These are phyloP conservation scores for Alnus rubra DNA, from an alignment of 306 rosid genomes.

Conservation along the genomic window DNA sequence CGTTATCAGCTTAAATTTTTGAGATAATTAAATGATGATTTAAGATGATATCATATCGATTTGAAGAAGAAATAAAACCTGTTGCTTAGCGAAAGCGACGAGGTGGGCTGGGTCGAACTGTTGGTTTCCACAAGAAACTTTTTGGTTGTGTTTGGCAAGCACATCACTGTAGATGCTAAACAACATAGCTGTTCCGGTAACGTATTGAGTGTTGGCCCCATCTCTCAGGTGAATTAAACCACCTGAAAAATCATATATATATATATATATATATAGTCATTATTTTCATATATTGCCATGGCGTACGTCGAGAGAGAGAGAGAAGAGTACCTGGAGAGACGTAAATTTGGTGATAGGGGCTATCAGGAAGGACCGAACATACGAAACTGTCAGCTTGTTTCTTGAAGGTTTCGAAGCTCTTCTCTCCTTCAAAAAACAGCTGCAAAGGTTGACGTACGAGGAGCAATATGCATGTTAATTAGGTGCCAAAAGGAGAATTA, in stretches of 20 bases:
- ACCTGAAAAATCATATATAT: slow-evolving; percentile 32
- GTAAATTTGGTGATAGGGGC: slow-evolving; percentile 68
- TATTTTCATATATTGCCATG: background rate
- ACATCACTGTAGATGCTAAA: slow-evolving; percentile 59
- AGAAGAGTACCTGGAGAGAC: slow-evolving; percentile 51
- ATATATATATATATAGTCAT: background rate
- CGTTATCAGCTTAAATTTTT: too few species aligned
- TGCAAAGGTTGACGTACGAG: slow-evolving; percentile 17
- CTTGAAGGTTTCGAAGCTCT: slow-evolving; percentile 51
- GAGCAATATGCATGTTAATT: background rate
- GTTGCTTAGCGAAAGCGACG: slow-evolving; percentile 60
- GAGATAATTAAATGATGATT: too few species aligned
- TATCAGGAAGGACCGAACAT: slow-evolving; percentile 77
- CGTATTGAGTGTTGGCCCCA: slow-evolving; percentile 91
- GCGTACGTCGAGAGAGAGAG: background rate
- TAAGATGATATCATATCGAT: too few species aligned
- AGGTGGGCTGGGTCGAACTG: slow-evolving; percentile 38
- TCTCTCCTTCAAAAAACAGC: slow-evolving; percentile 59
- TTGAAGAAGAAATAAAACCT: slow-evolving; percentile 21
- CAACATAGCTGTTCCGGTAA: slow-evolving; percentile 56
- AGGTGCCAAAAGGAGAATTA: background rate
- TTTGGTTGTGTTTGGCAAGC: slow-evolving; percentile 50
- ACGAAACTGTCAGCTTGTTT: slow-evolving; percentile 64
- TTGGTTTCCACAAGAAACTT: slow-evolving; percentile 48
- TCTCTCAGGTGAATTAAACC: slow-evolving; percentile 76